These are phyloP conservation scores for Orbilia javanica DNA, from an alignment of 2,329 filamentous ascomycete species.

Conservation along the genomic window DNA sequence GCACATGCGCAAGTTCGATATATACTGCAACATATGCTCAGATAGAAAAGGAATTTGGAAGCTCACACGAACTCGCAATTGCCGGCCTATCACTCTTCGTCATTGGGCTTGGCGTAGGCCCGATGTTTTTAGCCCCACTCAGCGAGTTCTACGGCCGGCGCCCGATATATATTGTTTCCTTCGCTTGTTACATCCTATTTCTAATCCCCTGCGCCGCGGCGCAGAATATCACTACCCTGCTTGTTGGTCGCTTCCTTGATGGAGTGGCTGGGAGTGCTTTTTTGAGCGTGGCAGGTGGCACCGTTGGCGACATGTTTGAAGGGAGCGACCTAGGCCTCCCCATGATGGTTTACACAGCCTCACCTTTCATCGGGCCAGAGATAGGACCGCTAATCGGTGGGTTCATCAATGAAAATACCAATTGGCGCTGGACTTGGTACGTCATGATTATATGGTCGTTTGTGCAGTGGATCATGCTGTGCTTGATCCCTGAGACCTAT, in stretches of 20 bases:
- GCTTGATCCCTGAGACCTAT: constrained; percentile 90
- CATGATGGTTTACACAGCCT: constrained; percentile 83
- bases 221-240: constrained; percentile 82
- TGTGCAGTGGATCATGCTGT: constrained; percentile 74
- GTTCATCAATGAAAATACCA: constrained; percentile 81
- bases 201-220: constrained; percentile 84
- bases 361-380: constrained; percentile 74
- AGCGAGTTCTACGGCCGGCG: constrained; percentile 82
- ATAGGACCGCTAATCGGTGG: constrained; percentile 77
- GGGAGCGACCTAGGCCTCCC: constrained; percentile 78
- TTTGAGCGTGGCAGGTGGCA: constrained; percentile 82
- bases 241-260: constrained; percentile 82
- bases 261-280: constrained; percentile 79
- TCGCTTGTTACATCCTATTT: constrained; percentile 81
- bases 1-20: constrained; percentile 86
- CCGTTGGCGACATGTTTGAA: constrained; percentile 82
- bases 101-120: constrained; percentile 75
- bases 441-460: constrained; percentile 83
- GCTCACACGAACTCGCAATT: constrained; percentile 79
- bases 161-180: constrained; percentile 82
- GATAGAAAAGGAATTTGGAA: constrained; percentile 79
- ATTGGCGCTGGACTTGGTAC: constrained; percentile 88
- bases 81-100: constrained; percentile 87
- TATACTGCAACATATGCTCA: constrained; percentile 86
- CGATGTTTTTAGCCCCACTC: constrained; percentile 71